Evolutionary conservation across 805 yeast species (phyloP), one percentile per base, ranked within the genome.

Genomic region (Yarrowia yakushimensis): DNA sequence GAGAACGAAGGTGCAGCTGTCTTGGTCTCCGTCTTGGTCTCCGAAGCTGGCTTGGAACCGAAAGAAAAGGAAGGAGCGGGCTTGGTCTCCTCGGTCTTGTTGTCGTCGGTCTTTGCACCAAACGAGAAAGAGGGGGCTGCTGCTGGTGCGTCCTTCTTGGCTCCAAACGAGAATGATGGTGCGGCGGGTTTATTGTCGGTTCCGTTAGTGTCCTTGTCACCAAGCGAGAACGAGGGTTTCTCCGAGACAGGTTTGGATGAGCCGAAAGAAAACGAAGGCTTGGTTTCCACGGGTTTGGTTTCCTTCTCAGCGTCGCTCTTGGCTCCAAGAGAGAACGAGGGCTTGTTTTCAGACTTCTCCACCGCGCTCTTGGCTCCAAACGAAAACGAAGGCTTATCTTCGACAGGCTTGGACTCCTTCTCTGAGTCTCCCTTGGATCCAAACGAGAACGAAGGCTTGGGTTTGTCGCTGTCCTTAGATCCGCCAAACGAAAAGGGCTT

Each of bases 71-170:
- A 17, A 3, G 41, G 30, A 2, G 28, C 18, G 13, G 42, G 12
- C 23, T 52, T 34, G n/a, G 9, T 30, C 18, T 36, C 34, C 18
- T 34, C 59, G 13, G 43, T 13, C 34, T 28, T 37, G 18, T 36
- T 42, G 9, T 52, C 36, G 8, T 55, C 60, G 5, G 63, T 33
- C 61, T 41, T 43, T 1, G 41, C 42, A 13, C 66, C 67, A 36
- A 63, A 64, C 27, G 65, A 17, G 39, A 62, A 63, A 1, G 63
- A 18, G 5, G 52, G 22, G 2, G 52, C 25, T 11, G 22, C n/a
- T 10, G n/a, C 15, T 5, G 31, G 9, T 10, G 22, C 22, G 31
- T 18, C 31, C 22, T 17, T 22, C 45, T 34, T n/a, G 22, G 17
- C 25, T 10, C 20, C 37, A 34, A n/a, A n/a, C 4, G 13, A 36